Base-by-base conservation (phyloP, 139 green algal genomes). In the Chlorella sorokiniana region DNA sequence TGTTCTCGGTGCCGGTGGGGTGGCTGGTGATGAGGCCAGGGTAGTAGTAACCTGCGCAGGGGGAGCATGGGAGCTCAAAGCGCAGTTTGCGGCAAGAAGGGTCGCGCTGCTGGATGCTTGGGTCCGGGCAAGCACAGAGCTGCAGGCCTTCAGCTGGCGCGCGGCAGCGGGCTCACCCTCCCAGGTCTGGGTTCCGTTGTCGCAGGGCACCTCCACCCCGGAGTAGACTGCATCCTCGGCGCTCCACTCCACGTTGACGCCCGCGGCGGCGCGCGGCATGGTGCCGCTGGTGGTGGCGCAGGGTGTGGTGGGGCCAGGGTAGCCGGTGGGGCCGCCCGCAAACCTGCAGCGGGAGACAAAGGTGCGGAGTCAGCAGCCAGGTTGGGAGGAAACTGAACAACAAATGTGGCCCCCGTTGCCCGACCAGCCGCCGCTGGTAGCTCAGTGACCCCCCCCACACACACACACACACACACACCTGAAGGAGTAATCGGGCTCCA, bases 1-100 rank as follows among this genome's bases (percentile, higher is more conserved):
- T 86, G 81, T 94, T 80, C 79, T 92, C 88, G 25, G 86, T 93
- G n/a, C 87, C 89, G 11, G 87, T 93, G 65, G 89, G 88, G 76
- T 93, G 90, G 31, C 80, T 41, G 4, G 86, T 93, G 45, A 94
- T 75, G 0, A 94, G 8, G 6, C 90, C 90, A 20, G 91, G 84
- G 52, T 89, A 91, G 38, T 84, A 78, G 82, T 91, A 92, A n/a
- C 88, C 76, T 25, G 27, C 77, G 40, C 79, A 88, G 25, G 78
- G 64, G 20, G 29, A 37, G 41, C 44, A 42, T 35, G 20, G 42
- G 11, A 62, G 42, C 10, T 18, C 8, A 40, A n/a, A 33, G 70
- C 61, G 29, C 23, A 29, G 7, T n/a, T 6, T 61, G 22, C 16
- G 16, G 59, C 54, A 33, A 4, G 27, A 35, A 29, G 22, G 52